Evolutionary conservation across 1,139 yeast genomes (phyloP).

Genomic region (Arxiozyma bovina): DNA sequence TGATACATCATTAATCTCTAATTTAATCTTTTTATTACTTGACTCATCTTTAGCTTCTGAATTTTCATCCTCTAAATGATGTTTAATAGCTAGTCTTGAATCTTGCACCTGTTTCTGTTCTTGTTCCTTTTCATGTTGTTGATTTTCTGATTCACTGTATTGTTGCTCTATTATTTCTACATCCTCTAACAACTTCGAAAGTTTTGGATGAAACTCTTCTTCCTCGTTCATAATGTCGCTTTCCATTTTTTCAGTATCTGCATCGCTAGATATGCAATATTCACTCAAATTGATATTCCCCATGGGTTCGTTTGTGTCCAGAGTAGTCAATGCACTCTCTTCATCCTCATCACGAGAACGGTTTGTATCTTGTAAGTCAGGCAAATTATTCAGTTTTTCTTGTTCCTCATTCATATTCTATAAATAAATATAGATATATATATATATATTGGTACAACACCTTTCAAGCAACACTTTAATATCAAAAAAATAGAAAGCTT

Average conservation of each 20-base stretch:
- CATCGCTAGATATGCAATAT: conserved; percentile 28
- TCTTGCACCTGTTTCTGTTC: background rate
- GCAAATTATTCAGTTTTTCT: background rate
- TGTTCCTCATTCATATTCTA: background rate
- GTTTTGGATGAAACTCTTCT: conserved; percentile 7
- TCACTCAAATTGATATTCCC: conserved; percentile 19
- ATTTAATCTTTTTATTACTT: background rate
- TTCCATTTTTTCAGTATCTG: conserved; percentile 30
- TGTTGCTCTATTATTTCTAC: background rate
- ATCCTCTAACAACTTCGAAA: background rate
- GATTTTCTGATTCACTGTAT: background rate
- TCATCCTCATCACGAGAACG: conserved; percentile 19
- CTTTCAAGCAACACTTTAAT: no score
- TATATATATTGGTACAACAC: background rate
- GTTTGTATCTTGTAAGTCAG: background rate
- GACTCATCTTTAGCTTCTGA: background rate
- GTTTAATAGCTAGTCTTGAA: background rate
- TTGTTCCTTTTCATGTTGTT: background rate
- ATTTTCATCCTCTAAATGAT: background rate
- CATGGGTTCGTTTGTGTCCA: conserved; percentile 16
- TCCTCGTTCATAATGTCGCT: conserved; percentile 6
- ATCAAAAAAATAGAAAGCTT: no score
- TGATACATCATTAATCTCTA: background rate
- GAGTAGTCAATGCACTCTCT: conserved; percentile 21
- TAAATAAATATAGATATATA: no score